phyloP scores from a whole-genome alignment of 805 yeast genomes.

The Candida nanaspora region DNA sequence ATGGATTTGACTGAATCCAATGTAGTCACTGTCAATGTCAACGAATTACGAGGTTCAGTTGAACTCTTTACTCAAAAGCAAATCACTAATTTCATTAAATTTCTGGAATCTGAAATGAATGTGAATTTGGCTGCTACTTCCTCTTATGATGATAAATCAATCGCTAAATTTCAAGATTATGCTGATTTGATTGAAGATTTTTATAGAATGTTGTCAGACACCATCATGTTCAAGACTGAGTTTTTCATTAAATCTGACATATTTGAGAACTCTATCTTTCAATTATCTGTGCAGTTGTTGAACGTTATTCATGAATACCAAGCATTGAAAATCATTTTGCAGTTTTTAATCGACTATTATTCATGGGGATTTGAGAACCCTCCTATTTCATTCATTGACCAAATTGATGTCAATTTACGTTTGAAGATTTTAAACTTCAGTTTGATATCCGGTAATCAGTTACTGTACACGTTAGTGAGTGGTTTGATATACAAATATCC shows the following conservation, averaged over 20 bases:
- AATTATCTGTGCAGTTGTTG: slow-evolving; percentile 51
- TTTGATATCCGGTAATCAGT: slow-evolving; percentile 46
- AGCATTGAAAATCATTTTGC: slow-evolving; percentile 62
- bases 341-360: slow-evolving; percentile 72
- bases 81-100: slow-evolving; percentile 46
- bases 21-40: neutral
- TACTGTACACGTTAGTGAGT: slow-evolving; percentile 45
- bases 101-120: slow-evolving; percentile 18
- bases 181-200: slow-evolving; percentile 84
- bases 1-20: slow-evolving; percentile 18
- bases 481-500: slow-evolving; percentile 73
- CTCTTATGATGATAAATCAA: slow-evolving; percentile 9
- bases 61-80: slow-evolving; percentile 73
- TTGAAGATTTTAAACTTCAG: slow-evolving; percentile 40
- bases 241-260: slow-evolving; percentile 37
- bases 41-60: slow-evolving; percentile 47
- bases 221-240: slow-evolving; percentile 67
- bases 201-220: slow-evolving; percentile 70
- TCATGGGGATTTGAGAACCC: slow-evolving; percentile 82
- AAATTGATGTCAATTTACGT: slow-evolving; percentile 48
- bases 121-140: neutral
- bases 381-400: slow-evolving; percentile 63
- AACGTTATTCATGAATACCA: slow-evolving; percentile 55
- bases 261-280: slow-evolving; percentile 32
- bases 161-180: slow-evolving; percentile 20